Evolutionary conservation across 331 rosid genomes (phyloP).

Genomic region (Acacia concinna): DNA sequence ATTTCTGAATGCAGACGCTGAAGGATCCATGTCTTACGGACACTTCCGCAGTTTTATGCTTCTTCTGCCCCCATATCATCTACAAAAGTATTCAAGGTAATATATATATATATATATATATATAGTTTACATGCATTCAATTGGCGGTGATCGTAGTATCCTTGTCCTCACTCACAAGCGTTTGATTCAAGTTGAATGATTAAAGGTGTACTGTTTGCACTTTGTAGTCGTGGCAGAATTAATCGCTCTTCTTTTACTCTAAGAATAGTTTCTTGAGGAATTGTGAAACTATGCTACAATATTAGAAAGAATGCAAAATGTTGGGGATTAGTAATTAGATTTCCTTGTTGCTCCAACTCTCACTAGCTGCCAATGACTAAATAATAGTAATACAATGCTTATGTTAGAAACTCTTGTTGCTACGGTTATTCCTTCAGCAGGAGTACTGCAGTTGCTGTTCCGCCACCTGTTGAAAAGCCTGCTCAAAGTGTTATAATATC

Average conservation of each 20-base stretch:
- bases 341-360: not conserved
- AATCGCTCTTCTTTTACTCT: not conserved
- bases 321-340: conserved; percentile 1
- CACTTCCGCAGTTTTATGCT: conserved; percentile 98
- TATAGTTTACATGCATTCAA: not conserved
- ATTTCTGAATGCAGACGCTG: conserved; percentile 80
- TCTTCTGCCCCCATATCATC: conserved; percentile 88
- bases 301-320: not conserved
- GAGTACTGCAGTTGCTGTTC: conserved; percentile 90
- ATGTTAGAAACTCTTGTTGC: conserved; percentile 29
- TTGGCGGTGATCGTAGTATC: not conserved
- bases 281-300: not conserved
- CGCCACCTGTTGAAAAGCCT: conserved; percentile 84
- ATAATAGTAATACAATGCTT: conserved; percentile 24
- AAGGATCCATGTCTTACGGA: conserved; percentile 89
- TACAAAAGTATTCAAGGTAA: conserved; percentile 92
- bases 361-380: conserved; percentile 1
- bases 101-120: not conserved
- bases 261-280: not conserved
- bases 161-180: not conserved
- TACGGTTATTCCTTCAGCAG: conserved; percentile 59
- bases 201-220: not conserved
- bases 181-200: not conserved
- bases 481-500: conserved; percentile 92
- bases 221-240: not conserved